phyloP scores from a whole-genome alignment of 495 filamentous ascomycete species.

The Penicillium paxilli region DNA sequence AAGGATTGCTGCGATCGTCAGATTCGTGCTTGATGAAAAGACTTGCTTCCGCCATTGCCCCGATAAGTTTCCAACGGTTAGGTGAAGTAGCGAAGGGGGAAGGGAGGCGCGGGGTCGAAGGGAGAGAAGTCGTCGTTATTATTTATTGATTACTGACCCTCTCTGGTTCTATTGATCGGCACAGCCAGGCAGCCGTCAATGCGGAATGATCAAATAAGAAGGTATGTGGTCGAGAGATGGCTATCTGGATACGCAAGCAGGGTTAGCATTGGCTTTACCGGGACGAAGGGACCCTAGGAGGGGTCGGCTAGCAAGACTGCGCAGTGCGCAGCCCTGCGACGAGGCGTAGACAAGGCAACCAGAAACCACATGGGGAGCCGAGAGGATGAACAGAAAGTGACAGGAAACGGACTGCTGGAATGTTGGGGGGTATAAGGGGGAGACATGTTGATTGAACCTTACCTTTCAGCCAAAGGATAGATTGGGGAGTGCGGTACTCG shows the following conservation, averaged over 20 bases:
- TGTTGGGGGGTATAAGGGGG: background rate
- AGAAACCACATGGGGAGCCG: background rate
- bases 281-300: background rate
- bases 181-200: conserved; percentile 11
- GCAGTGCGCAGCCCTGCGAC: background rate
- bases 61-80: conserved; percentile 9
- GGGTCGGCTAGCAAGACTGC: conserved; percentile 4
- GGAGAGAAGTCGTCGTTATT: conserved; percentile 20
- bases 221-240: conserved; percentile 5
- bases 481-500: background rate
- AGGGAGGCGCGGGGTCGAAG: conserved; percentile 16
- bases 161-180: conserved; percentile 13
- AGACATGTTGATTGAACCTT: background rate
- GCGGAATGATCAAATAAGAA: background rate
- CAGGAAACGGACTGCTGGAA: background rate
- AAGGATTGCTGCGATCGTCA: conserved; percentile 59
- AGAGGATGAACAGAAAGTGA: background rate
- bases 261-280: conserved; percentile 11
- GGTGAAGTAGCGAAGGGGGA: conserved; percentile 3
- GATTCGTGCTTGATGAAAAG: conserved; percentile 80
- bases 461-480: conserved; percentile 7
- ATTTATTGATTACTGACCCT: conserved; percentile 29
- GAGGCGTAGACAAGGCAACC: conserved; percentile 17
- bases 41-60: conserved; percentile 44
- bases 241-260: conserved; percentile 4